Conservation (phyloP, 805 yeast species). For the Candida caryicola region DNA sequence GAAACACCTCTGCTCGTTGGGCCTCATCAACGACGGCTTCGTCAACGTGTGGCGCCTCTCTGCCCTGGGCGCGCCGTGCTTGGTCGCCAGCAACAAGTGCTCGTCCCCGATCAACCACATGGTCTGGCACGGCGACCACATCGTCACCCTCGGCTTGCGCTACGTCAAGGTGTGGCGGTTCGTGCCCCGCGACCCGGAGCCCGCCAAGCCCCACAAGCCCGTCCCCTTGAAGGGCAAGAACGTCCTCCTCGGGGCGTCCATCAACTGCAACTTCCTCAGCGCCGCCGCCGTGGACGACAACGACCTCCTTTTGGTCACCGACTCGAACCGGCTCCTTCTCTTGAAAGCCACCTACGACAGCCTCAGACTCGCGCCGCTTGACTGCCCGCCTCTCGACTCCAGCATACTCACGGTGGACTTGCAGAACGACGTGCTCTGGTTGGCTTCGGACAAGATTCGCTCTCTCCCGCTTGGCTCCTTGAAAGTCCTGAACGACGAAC, state of each 20-base stretch:
- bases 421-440: conserved; percentile 24
- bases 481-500: conserved; percentile 4
- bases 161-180: conserved; percentile 62
- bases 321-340: conserved; percentile 30
- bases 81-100: conserved; percentile 58
- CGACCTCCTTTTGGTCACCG: conserved; percentile 37
- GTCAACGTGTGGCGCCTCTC: conserved; percentile 56
- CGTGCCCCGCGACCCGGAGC: conserved; percentile 17
- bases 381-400: conserved; percentile 16
- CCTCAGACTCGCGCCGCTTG: conserved; percentile 14
- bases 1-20: conserved; percentile 54
- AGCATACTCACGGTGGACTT: conserved; percentile 19
- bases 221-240: conserved; percentile 52
- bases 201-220: conserved; percentile 4
- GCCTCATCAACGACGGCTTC: conserved; percentile 67
- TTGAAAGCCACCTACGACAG: conserved; percentile 22
- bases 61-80: conserved; percentile 15
- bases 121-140: conserved; percentile 49
- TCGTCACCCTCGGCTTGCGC: conserved; percentile 60
- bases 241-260: conserved; percentile 49
- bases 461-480: conserved; percentile 12
- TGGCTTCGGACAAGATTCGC: conserved; percentile 14
- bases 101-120: conserved; percentile 56
- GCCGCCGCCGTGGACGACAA: conserved; percentile 31
- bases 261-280: conserved; percentile 50